These are phyloP conservation scores for Begonia peltatifolia DNA, from an alignment of 306 rosid species.

Conservation along the genomic window DNA sequence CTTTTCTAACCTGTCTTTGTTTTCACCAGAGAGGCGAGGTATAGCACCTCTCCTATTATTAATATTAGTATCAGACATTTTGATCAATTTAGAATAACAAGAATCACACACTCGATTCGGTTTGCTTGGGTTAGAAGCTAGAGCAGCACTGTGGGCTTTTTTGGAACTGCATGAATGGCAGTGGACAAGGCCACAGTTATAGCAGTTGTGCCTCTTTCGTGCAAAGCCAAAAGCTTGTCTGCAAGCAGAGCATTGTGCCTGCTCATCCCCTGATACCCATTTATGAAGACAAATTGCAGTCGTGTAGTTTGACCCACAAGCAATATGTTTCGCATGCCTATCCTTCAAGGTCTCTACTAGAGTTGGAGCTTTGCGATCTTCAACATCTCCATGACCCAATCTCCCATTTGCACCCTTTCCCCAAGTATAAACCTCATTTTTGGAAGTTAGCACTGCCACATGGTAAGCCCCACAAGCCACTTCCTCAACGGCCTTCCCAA, in stretches of 20 bases:
- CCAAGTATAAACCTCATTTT: constrained; percentile 94
- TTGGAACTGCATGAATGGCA: constrained; percentile 93
- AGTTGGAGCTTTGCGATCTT: constrained; percentile 67
- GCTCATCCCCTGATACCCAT: constrained; percentile 86
- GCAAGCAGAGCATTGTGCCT: constrained; percentile 86
- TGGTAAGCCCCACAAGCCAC: constrained; percentile 96
- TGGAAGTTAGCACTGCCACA: constrained; percentile 78
- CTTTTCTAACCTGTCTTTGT: constrained; percentile 81
- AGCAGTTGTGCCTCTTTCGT: constrained; percentile 91
- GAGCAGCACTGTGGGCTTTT: constrained; percentile 69
- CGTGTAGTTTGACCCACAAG: constrained; percentile 75
- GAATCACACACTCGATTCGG: constrained; percentile 92
- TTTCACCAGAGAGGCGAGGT: constrained; percentile 87
- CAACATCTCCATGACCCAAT: constrained; percentile 79
- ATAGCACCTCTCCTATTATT: constrained; percentile 45
- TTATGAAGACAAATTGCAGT: constrained; percentile 94
- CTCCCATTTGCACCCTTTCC: constrained; percentile 99
- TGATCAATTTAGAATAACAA: constrained; percentile 62
- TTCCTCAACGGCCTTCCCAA: constrained; percentile 73
- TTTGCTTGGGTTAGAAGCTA: constrained; percentile 94
- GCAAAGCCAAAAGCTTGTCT: constrained; percentile 84
- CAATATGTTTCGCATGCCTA: constrained; percentile 76
- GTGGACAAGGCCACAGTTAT: constrained; percentile 91
- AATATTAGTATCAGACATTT: constrained; percentile 43
- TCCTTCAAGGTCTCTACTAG: constrained; percentile 78